These are phyloP conservation scores for Mycocentrospora acerina DNA, from an alignment of 2,329 filamentous ascomycete genomes.

Conservation along the genomic window DNA sequence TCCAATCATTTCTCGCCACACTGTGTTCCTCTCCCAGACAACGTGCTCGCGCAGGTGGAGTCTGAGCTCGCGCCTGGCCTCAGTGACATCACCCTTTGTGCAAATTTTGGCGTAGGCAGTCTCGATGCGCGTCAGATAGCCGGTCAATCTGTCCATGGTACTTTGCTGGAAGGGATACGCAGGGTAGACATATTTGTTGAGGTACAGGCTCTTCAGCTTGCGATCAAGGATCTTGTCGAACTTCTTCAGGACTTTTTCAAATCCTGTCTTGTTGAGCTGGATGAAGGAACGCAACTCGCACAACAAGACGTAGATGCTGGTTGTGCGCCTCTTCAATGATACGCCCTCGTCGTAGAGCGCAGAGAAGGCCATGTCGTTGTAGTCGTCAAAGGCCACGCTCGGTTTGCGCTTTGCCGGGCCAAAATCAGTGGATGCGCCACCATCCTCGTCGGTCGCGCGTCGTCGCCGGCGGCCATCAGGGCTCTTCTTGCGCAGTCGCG, in stretches of 20 bases:
- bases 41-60: conserved; percentile 94
- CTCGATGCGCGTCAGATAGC: conserved; percentile 74
- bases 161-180: conserved; percentile 79
- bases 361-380: conserved; percentile 72
- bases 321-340: conserved; percentile 87
- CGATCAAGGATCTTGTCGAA: conserved; percentile 95
- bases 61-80: conserved; percentile 81
- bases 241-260: conserved; percentile 95
- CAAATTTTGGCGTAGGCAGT: conserved; percentile 77
- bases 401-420: conserved; percentile 59
- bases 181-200: conserved; percentile 70
- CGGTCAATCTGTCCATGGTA: conserved; percentile 70
- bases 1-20: conserved; percentile 98
- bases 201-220: conserved; percentile 74
- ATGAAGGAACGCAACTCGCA: conserved; percentile 96
- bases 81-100: conserved; percentile 73
- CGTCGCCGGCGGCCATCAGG: conserved; percentile 33
- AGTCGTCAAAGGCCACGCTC: conserved; percentile 73
- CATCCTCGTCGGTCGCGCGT: conserved; percentile 41
- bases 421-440: conserved; percentile 63
- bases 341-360: conserved; percentile 71
- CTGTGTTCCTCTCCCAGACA: conserved; percentile 97
- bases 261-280: conserved; percentile 94
- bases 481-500: conserved; percentile 44
- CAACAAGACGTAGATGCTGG: conserved; percentile 84